Evolutionary conservation across 345 rosid species (phyloP).

Genomic region (Eucalyptus tenuipes): DNA sequence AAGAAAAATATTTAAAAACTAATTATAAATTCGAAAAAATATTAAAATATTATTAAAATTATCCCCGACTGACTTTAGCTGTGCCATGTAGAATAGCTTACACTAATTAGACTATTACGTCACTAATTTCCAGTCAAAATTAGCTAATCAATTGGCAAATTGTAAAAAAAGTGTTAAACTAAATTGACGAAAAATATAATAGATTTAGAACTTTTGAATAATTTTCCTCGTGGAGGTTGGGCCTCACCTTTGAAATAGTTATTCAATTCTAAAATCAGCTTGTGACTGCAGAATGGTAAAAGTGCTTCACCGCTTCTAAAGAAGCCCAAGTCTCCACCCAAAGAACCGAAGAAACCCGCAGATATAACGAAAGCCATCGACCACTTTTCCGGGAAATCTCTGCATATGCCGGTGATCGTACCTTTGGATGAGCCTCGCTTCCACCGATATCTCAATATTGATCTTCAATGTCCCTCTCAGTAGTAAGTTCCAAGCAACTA

Average conservation of each 20-base stretch:
- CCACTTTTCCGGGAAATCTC: background rate
- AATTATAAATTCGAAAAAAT: no score
- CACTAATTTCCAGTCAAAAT: rapidly evolving
- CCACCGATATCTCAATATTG: background rate
- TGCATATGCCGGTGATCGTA: background rate
- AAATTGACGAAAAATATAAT: no score
- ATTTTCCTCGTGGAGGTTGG: background rate
- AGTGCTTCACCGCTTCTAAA: background rate
- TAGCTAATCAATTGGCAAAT: no score
- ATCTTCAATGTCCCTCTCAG: background rate
- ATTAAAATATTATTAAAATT: no score
- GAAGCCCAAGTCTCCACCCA: background rate
- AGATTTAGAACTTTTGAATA: no score
- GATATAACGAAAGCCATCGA: background rate
- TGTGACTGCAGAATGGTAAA: background rate
- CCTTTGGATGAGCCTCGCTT: background rate
- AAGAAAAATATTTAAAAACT: no score
- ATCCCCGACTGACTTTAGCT: rapidly evolving
- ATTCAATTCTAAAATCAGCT: background rate
- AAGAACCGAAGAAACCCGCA: background rate
- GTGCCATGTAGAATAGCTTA: background rate
- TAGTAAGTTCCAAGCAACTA: background rate
- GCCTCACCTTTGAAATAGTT: background rate
- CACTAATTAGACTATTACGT: background rate
- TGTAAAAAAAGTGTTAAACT: rapidly evolving